Percentiles rank a stretch among this genome's conserved stretches.
These are phyloP conservation scores for Gomphus sp. DNA, from an alignment of 1,284 basidiomycete genomes.

Conservation along the genomic window DNA sequence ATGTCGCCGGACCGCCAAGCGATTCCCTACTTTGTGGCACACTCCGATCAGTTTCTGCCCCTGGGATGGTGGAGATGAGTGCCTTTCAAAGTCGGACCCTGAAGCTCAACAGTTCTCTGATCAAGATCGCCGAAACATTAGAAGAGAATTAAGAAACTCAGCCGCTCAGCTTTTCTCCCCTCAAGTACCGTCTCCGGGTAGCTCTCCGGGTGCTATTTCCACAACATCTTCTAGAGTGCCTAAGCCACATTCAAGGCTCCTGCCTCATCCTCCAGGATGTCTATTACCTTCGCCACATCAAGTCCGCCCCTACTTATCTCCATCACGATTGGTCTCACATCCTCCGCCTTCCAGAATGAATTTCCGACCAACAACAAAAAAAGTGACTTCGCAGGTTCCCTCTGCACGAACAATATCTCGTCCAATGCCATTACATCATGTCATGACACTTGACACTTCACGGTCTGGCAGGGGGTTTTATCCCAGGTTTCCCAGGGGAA, in stretches of 20 bases:
- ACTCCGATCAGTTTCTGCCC: constrained; percentile 5
- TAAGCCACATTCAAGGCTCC: neutral
- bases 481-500: neutral
- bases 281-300: neutral
- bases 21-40: constrained; percentile 3
- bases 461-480: neutral
- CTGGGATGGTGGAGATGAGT: neutral
- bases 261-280: neutral
- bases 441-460: neutral
- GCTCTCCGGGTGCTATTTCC: neutral
- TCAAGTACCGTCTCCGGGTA: neutral
- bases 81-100: neutral
- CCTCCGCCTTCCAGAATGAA: neutral
- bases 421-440: neutral
- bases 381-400: neutral
- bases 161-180: neutral
- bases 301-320: neutral
- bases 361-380: neutral
- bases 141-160: neutral
- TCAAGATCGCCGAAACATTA: neutral
- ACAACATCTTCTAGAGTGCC: neutral
- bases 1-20: neutral
- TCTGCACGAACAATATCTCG: neutral
- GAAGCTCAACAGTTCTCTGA: neutral
- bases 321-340: neutral